A percentile compares a stretch with the other conserved stretches of the same genome.
phyloP scores from a whole-genome alignment of 257 asterid species.

The Petunia secreta region DNA sequence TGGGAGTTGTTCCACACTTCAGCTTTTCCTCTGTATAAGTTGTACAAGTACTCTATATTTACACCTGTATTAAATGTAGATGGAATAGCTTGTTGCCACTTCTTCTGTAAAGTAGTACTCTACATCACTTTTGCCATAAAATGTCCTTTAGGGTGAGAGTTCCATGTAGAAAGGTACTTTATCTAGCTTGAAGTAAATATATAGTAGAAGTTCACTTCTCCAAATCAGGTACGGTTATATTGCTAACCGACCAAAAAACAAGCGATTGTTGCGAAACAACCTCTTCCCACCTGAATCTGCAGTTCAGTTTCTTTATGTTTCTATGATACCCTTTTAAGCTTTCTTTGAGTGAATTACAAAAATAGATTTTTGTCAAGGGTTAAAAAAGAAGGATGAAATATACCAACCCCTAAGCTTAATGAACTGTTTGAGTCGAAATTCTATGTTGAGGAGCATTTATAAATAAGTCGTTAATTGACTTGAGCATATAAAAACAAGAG shows the following conservation, averaged over 20 bases:
- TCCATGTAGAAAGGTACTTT: too few relatives aligned
- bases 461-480: background rate
- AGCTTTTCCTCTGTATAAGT: too few relatives aligned
- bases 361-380: background rate
- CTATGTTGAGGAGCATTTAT: background rate
- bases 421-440: background rate
- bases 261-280: conserved; percentile 39
- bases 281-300: conserved; percentile 30
- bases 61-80: too few relatives aligned
- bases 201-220: background rate
- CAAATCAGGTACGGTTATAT: conserved; percentile 37
- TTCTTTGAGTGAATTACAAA: background rate
- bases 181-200: too few relatives aligned
- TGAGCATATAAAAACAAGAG: background rate
- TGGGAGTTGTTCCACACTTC: too few relatives aligned
- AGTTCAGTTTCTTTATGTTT: background rate
- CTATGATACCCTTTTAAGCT: background rate
- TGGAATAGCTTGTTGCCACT: too few relatives aligned
- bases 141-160: too few relatives aligned
- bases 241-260: conserved; percentile 51
- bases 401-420: background rate
- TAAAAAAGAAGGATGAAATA: background rate
- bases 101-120: too few relatives aligned
- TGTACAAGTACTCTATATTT: too few relatives aligned
- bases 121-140: too few relatives aligned